Base-by-base conservation (phyloP, 148 eudicot species). In the Rhododendron kiyosumense region DNA sequence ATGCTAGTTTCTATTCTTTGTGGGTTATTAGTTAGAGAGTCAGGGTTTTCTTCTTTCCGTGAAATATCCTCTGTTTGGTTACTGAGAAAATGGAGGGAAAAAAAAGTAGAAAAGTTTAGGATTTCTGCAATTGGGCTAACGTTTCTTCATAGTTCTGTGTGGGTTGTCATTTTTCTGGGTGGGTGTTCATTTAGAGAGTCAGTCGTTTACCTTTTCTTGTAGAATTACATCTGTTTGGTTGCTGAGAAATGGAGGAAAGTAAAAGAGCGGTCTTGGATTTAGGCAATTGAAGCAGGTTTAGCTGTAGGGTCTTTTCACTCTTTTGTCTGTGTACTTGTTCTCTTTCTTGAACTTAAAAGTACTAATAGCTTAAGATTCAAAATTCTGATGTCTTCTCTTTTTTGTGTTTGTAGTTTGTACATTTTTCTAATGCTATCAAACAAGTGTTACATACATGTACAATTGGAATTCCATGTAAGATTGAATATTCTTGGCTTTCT, bases 391-490 rank as follows among this genome's bases (percentile, higher is more conserved):
- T 30, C 46, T 38, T 75, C 34, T 1, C n/a, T 11, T 61, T 76
- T 61, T 46, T 20, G 26, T 17, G 51, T 59, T 17, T 48, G 30
- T 32, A 32, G 51, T 59, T 17, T 48, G 30, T 32, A 32, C 49
- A 41, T 63, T 48, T 82, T 75, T 74, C 30, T n/a, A 73, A 17
- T 32, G 87, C 83, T 86, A 69, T 46, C 49, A 69, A 81, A 81
- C 84, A 86, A 71, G 26, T 49, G 61, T 76, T 18, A 69, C 51
- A 49, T 85, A 26, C 73, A 71, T 85, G 86, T 85, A 49, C 17
- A 48, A 20, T 11, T 69, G 84, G 81, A 86, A 86, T 73, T 81
- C 84, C 87, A 81, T 69, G 79, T 81, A 81, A 71, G 79, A 79
- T 1, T 81, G 87, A 81, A 81, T 81, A 85, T 85, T 78, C 78